Evolutionary conservation across 2,329 filamentous ascomycete species (phyloP).

Genomic region (Pyrenophora teres): DNA sequence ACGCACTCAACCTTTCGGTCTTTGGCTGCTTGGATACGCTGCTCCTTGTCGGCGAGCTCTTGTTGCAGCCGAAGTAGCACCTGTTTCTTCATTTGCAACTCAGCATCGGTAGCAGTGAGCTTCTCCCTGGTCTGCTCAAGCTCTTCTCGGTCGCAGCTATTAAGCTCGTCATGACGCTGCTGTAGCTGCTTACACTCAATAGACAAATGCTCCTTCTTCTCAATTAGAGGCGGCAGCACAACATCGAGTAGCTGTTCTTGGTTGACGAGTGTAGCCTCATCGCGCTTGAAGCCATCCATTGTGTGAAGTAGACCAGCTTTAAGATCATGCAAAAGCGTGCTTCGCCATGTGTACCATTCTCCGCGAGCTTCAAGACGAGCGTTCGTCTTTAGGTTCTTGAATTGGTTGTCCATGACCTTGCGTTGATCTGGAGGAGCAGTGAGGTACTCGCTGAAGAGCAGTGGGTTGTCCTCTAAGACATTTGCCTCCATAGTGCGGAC

Average conservation of each 20-base stretch:
- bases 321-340: constrained; percentile 81
- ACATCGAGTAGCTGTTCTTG: constrained; percentile 71
- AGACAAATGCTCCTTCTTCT: constrained; percentile 65
- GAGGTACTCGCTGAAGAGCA: constrained; percentile 89
- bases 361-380: constrained; percentile 89
- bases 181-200: constrained; percentile 70
- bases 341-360: constrained; percentile 98
- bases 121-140: constrained; percentile 73
- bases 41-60: constrained; percentile 70
- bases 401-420: constrained; percentile 89
- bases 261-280: constrained; percentile 68
- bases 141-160: constrained; percentile 79
- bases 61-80: constrained; percentile 69
- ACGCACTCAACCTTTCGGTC: constrained; percentile 71
- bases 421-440: constrained; percentile 82
- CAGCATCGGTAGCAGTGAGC: constrained; percentile 66
- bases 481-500: constrained; percentile 90
- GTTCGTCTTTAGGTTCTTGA: constrained; percentile 96
- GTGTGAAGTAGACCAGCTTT: constrained; percentile 80
- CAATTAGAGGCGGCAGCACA: constrained; percentile 67
- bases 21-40: constrained; percentile 64
- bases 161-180: constrained; percentile 72
- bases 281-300: constrained; percentile 73
- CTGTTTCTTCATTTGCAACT: constrained; percentile 71
- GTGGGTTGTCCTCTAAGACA: constrained; percentile 86